Base-by-base conservation (phyloP, 2,329 filamentous ascomycete genomes). In the Lomentospora prolificans region DNA sequence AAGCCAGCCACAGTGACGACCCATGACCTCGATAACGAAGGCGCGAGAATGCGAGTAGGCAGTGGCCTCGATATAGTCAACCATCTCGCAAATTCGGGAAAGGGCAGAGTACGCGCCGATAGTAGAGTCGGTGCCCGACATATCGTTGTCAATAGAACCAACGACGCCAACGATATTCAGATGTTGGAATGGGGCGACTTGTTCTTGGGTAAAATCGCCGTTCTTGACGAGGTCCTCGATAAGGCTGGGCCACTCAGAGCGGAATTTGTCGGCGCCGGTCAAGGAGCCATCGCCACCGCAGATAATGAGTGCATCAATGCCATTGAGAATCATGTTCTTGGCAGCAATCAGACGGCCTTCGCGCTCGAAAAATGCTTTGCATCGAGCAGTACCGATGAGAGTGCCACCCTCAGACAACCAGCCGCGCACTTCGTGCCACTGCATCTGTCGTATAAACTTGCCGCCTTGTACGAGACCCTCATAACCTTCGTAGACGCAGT, bases 1-100 rank as follows among this genome's bases (percentile, higher is more conserved):
- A 59, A 99, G 78, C 94, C 94, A 99, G 60, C 94, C 94, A 69
- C 94, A 99, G 72, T 99, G 92, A 58, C 94, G 82, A 52, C 94
- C 94, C 94, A 99, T 99, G 65, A 99, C 94, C 70, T 96, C 94
- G 60, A 99, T 88, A 57, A 99, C 91, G 70, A 99, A 99, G 39
- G 94, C 94, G 64, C 94, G 81, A 61, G 95, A 95, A 71, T 99
- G 94, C 27, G 91, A 96, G 36, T 85, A 86, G 54, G 92, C 92
- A 0, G 94, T 97, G 19, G 92, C 91, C 71, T 99, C 92, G 63
- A 99, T 95, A 66, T 90, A 92, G 74, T 99, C 94, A 57, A 99
- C 89, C 66, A 92, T 89, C 68, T 96, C 88, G 72, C 92, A 97
- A 63, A 99, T 96, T 58, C 92, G 85, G 51, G 87, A 84, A 56